Evolutionary conservation across 148 eudicot species (phyloP).

Genomic region (Bassia scoparia): DNA sequence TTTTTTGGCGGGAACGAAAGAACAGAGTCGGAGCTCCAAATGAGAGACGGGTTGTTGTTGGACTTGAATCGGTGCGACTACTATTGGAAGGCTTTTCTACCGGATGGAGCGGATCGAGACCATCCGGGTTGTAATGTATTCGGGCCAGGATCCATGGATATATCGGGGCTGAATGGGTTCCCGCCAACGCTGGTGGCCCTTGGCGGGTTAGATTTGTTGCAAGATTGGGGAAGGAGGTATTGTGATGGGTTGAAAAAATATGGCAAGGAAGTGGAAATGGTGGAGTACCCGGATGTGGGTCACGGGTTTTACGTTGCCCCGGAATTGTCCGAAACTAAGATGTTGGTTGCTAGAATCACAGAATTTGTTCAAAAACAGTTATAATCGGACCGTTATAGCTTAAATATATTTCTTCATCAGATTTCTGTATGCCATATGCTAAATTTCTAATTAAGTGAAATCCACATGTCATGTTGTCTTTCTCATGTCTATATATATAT

Average conservation of each 20-base stretch:
- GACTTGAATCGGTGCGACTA: constrained; percentile 26
- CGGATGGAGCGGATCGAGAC: constrained; percentile 35
- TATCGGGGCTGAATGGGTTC: constrained; percentile 21
- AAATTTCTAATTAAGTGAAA: too few relatives aligned
- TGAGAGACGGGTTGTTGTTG: not conserved
- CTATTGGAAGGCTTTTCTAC: constrained; percentile 45
- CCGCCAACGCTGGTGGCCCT: constrained; percentile 33
- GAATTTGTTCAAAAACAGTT: constrained; percentile 32
- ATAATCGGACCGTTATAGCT: too few relatives aligned
- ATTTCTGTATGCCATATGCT: too few relatives aligned
- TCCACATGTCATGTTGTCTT: too few relatives aligned
- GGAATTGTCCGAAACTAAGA: constrained; percentile 21
- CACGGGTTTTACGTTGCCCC: constrained; percentile 32
- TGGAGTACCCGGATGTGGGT: constrained; percentile 34
- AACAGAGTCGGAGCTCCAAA: constrained; percentile 33
- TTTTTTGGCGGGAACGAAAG: constrained; percentile 45
- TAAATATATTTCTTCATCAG: too few relatives aligned
- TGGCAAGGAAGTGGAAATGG: constrained; percentile 34
- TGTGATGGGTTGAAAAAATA: constrained; percentile 25
- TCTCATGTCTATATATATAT: too few relatives aligned
- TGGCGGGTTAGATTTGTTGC: constrained; percentile 39
- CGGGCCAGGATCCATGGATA: constrained; percentile 2
- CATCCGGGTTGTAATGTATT: constrained; percentile 34
- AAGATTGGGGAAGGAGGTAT: constrained; percentile 39
- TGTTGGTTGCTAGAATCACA: constrained; percentile 17